Evolutionary conservation across 2,329 filamentous ascomycete species (phyloP), one percentile per base, ranked within the genome.

Genomic region (Trichoderma atroviride): DNA sequence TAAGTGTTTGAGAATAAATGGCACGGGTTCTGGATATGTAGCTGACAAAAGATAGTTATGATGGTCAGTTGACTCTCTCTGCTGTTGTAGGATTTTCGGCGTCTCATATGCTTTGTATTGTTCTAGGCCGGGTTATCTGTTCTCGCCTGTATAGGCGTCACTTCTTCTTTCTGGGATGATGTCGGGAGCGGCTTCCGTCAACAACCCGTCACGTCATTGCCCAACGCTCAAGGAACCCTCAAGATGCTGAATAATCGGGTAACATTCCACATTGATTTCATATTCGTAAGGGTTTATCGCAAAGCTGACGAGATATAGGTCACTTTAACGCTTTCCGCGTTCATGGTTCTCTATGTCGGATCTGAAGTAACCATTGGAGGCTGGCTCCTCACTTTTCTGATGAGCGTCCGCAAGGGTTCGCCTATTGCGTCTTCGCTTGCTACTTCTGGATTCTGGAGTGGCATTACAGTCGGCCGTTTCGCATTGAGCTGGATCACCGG

Each of bases 311-410:
- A 7, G 6, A 6, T 29, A 22, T 55, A 70, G 68, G 61, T 70
- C n/a, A 70, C 68, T n/a, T 24, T 70, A 19, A 66, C 57, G 3
- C 50, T 70, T 4, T 66, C 68, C 3, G 50, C 50, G 2, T 96
- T 95, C 78, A 82, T 95, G 33, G 85, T 96, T 10, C 87, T 88
- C 40, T 95, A 96, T 75, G 90, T 94, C 0, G 92, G 93, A 9
- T 83, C 89, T 1, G 92, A 96, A 77, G 90, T 92, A 60, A 89
- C 89, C 0, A 84, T 94, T 0, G 91, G 91, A 27, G 92, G 92
- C 5, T 96, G 92, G 93, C 91, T 96, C 69, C 90, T 94, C 65
- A 89, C 89, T 3, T 95, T 96, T 78, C 95, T 96, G 92, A 89
- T 93, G 35, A 85, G 88, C 52, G 89, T 93, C 6, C 87, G 93